A percentile compares a stretch with the other conserved stretches of the same genome.
Conservation (phyloP, 495 filamentous ascomycete species). For the Aspergillus steynii region DNA sequence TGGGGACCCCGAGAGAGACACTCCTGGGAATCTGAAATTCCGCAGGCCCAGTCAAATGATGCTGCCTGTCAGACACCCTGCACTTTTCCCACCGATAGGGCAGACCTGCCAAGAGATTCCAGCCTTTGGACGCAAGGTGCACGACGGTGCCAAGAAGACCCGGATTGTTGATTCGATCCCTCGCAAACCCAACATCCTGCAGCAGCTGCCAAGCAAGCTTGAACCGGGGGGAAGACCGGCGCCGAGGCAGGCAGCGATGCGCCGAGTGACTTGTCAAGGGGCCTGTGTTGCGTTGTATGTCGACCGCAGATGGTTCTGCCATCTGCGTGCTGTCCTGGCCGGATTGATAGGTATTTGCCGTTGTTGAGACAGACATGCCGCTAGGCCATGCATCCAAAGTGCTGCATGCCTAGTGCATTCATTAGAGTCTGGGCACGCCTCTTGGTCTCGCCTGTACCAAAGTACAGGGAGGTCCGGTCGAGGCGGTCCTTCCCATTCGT, state of each 20-base stretch:
- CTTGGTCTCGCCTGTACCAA: neutral
- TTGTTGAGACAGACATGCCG: neutral
- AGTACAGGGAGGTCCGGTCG: neutral
- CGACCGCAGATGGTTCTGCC: no score
- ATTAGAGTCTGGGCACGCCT: neutral
- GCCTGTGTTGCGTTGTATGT: neutral
- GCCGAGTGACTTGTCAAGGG: neutral
- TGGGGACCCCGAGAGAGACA: no score
- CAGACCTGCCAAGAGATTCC: slow-evolving; percentile 6
- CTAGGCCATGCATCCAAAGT: neutral
- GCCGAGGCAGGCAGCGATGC: no score
- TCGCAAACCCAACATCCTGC: slow-evolving; percentile 1
- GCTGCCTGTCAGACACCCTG: slow-evolving; percentile 6
- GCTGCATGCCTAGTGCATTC: neutral
- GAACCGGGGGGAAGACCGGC: neutral
- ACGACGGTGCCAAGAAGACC: neutral
- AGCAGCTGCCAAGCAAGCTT: slow-evolving; percentile 15
- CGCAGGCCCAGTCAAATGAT: slow-evolving; percentile 2
- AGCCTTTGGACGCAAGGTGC: neutral
- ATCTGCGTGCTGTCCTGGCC: neutral
- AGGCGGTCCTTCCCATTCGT: neutral
- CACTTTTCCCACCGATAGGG: slow-evolving; percentile 2
- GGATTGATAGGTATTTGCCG: neutral
- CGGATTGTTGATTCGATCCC: neutral
- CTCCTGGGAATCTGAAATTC: neutral